phyloP scores from a whole-genome alignment of 176 grass and related monocot species.

The Eremochloa ophiuroides region DNA sequence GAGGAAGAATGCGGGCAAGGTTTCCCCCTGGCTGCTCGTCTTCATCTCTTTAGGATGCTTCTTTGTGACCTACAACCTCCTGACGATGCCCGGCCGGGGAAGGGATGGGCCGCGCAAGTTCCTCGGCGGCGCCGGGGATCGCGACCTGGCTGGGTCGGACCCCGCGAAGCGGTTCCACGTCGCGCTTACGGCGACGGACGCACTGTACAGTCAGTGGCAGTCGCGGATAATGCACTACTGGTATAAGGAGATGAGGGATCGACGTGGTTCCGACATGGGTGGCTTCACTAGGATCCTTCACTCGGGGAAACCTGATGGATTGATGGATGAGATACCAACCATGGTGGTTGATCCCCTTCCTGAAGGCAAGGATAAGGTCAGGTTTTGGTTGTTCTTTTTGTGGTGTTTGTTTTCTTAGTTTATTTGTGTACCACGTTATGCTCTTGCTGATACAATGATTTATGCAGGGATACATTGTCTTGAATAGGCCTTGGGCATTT shows the following conservation, averaged over 20 bases:
- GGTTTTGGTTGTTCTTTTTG: neutral
- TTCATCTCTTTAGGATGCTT: constrained; percentile 55
- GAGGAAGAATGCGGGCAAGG: constrained; percentile 50
- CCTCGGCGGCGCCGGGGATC: constrained; percentile 21
- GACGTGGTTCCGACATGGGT: constrained; percentile 78
- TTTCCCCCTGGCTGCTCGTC: constrained; percentile 50
- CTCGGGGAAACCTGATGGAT: constrained; percentile 70
- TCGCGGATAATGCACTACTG: constrained; percentile 96
- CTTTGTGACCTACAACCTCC: constrained; percentile 84
- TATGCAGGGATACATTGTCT: constrained; percentile 83
- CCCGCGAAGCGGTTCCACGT: constrained; percentile 77
- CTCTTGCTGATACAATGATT: constrained; percentile 9
- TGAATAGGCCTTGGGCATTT: constrained; percentile 99
- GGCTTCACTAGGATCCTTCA: constrained; percentile 95
- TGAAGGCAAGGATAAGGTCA: constrained; percentile 63
- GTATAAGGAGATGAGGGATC: constrained; percentile 72
- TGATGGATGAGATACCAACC: constrained; percentile 94
- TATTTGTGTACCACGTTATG: neutral
- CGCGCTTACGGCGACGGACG: constrained; percentile 85
- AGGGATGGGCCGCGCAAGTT: constrained; percentile 30
- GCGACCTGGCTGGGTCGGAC: constrained; percentile 12
- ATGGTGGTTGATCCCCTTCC: constrained; percentile 86
- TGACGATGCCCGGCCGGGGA: constrained; percentile 49
- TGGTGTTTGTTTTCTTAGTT: neutral
- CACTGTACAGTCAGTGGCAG: constrained; percentile 94